Conservation (phyloP, 768 basidiomycete species). For the Artomyces pyxidatus region DNA sequence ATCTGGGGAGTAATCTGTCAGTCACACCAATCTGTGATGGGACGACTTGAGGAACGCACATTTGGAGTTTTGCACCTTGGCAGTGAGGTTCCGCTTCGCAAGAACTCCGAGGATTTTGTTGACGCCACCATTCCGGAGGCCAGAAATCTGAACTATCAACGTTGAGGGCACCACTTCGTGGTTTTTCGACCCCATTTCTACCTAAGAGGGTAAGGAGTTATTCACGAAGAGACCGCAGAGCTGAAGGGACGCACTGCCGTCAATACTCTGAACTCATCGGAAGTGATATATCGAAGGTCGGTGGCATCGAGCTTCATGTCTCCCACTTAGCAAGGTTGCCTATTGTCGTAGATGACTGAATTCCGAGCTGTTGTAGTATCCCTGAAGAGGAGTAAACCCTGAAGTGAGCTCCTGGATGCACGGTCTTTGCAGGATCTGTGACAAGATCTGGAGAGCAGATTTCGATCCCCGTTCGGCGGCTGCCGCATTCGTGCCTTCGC, state of each 20-base stretch:
- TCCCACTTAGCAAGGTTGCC: too few species aligned
- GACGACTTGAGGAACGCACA: conserved; percentile 43
- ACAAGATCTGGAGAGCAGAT: not conserved
- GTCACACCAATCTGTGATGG: not conserved
- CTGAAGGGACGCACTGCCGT: conserved; percentile 57
- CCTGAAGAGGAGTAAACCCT: not conserved
- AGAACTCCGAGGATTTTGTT: conserved; percentile 88
- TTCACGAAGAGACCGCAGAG: not conserved
- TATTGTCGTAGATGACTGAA: too few species aligned
- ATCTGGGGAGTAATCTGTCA: conserved; percentile 45
- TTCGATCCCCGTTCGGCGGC: not conserved
- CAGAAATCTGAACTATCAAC: conserved; percentile 88
- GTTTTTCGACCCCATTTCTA: conserved; percentile 97
- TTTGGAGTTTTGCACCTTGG: conserved; percentile 85
- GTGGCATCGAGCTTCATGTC: conserved; percentile 91
- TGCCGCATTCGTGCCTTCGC: not conserved
- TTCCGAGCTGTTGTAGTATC: too few species aligned
- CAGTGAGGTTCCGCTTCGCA: conserved; percentile 87
- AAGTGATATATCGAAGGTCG: conserved; percentile 85
- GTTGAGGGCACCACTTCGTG: conserved; percentile 90
- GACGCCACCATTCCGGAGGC: conserved; percentile 86
- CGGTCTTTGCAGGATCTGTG: not conserved
- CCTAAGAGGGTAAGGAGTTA: conserved; percentile 35
- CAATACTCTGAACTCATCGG: conserved; percentile 93
- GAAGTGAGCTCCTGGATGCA: not conserved